Base-by-base conservation (phyloP, 345 rosid genomes). In the Kandelia obovata region DNA sequence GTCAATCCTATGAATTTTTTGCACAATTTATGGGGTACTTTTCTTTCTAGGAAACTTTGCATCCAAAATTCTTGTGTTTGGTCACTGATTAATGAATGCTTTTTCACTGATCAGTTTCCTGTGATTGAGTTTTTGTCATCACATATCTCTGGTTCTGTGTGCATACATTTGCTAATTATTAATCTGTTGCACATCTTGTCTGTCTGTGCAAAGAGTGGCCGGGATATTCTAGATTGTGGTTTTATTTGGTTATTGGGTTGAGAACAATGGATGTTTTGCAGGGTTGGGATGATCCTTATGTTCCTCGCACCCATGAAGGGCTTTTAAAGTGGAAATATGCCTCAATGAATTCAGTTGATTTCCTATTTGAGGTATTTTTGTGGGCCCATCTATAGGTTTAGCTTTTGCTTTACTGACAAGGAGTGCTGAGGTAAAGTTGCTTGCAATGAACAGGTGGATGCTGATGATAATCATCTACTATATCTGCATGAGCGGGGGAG, bases 281-380 rank as follows among this genome's bases (percentile, higher is more conserved):
- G 97, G 97, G 96, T 64, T 93, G 98, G 98, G 98, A 93, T 79
- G 98, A 93, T 81, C 92, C 92, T 27, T 93, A 93, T 35, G 85
- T 86, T 68, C 91, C 98, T 34, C 92, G 94, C 47, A 89, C 98
- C 10, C 92, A 93, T 73, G 92, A 93, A 81, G 97, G 97, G 58
- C 98, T 91, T 73, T 62, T 93, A 71, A 91, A 93, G 82, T 93
- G 98, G 98, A 93, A 93, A 79, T 93, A 91, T 79, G 86, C 92
- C 52, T 84, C 82, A 62, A 72, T 93, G 96, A 93, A 93, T 84
- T 93, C 97, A 2, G 96, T 93, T 61, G 97, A 93, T 78, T 91
- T 91, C 84, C 78, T 88, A 27, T 93, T 89, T 69, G 97, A 91
- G 89, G 96, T 91, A 69, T 66, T 25, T 49, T 34, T 8, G 17